Evolutionary conservation across 495 filamentous ascomycete species (phyloP).

Genomic region (Durotheca rogersii): DNA sequence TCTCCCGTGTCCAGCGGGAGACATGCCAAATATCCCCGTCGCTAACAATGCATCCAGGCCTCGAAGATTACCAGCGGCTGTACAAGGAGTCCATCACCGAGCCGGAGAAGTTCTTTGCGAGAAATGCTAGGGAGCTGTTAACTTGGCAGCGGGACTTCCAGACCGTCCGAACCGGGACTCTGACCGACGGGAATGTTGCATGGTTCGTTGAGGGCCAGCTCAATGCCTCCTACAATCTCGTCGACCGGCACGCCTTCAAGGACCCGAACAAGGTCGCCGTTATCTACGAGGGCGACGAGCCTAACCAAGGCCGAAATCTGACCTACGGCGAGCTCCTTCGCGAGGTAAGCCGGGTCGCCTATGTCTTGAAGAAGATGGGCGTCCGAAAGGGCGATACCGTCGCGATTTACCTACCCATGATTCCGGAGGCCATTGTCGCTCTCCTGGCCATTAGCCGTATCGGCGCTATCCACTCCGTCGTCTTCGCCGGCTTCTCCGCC

Average conservation of each 20-base stretch:
- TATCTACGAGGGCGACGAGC: constrained; percentile 98
- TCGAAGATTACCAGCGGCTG: constrained; percentile 87
- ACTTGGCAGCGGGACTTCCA: constrained; percentile 90
- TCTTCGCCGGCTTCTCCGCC: constrained; percentile 97
- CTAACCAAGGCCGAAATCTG: constrained; percentile 79
- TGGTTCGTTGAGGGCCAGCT: constrained; percentile 95
- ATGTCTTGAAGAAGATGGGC: constrained; percentile 88
- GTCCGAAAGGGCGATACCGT: constrained; percentile 98
- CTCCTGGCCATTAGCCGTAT: constrained; percentile 91
- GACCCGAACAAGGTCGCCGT: constrained; percentile 90
- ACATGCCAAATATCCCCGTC: not conserved
- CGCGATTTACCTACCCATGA: constrained; percentile 97
- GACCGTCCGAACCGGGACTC: constrained; percentile 78
- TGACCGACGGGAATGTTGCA: constrained; percentile 78
- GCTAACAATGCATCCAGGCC: constrained; percentile 35
- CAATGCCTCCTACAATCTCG: constrained; percentile 96
- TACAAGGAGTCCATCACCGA: constrained; percentile 96
- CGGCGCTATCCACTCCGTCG: constrained; percentile 95
- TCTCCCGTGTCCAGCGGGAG: not conserved
- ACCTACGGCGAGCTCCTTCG: constrained; percentile 93
- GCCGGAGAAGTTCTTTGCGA: constrained; percentile 89
- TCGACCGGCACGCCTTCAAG: constrained; percentile 93
- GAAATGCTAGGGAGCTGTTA: constrained; percentile 81
- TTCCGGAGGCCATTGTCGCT: constrained; percentile 89
- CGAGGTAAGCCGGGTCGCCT: constrained; percentile 83